Evolutionary conservation across 73 alveolate species (phyloP).

Genomic region (Tetrahymena elliotti): DNA sequence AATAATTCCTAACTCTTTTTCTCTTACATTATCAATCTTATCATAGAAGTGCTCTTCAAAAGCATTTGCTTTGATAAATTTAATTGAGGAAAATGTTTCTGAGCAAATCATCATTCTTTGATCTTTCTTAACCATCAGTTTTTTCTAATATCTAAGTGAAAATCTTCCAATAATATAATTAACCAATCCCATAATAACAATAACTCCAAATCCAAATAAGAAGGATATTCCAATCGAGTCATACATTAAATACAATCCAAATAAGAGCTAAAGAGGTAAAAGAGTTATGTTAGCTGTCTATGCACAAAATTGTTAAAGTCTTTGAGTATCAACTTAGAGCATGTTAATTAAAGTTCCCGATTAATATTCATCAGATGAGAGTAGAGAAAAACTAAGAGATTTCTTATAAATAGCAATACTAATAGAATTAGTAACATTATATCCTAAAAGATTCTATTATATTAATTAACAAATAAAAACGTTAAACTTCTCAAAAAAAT

Average conservation of each 20-base stretch:
- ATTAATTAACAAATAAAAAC: not conserved
- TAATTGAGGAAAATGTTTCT: constrained; percentile 12
- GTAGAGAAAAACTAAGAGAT: constrained; percentile 9
- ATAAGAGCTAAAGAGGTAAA: constrained; percentile 8
- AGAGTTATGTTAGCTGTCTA: constrained; percentile 2
- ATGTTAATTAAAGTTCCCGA: constrained; percentile 23
- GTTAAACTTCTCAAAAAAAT: not conserved
- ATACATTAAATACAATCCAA: constrained; percentile 29
- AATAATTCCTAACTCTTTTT: not conserved
- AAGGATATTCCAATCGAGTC: constrained; percentile 20
- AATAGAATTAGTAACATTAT: constrained; percentile 11
- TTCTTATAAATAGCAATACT: constrained; percentile 8
- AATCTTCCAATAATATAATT: constrained; percentile 23
- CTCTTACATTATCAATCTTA: not conserved
- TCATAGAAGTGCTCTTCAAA: constrained; percentile 25
- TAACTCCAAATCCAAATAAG: constrained; percentile 21
- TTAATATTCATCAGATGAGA: not conserved
- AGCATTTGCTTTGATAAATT: constrained; percentile 34
- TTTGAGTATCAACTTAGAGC: constrained; percentile 34
- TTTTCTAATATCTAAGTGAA: constrained; percentile 8
- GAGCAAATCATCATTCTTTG: constrained; percentile 14
- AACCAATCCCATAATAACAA: constrained; percentile 7
- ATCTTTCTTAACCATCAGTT: constrained; percentile 13
- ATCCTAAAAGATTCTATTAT: constrained; percentile 12
- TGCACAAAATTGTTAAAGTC: not conserved